Percentiles rank a stretch among this genome's conserved stretches.
Conservation (phyloP, 331 rosid species). For the Cucumis variabilis region DNA sequence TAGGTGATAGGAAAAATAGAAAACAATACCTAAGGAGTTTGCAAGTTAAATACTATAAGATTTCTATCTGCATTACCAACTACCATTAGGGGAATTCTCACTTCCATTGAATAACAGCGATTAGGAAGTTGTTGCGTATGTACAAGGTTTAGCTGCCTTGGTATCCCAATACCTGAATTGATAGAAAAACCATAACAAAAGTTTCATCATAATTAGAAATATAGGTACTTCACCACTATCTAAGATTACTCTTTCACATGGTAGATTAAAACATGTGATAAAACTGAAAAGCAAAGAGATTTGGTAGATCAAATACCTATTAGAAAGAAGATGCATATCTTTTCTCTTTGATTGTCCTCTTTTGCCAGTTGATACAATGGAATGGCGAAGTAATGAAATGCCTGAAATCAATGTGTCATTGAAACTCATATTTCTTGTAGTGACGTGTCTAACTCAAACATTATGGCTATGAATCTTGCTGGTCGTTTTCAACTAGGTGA, state of each 20-base stretch:
- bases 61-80: slow-evolving; percentile 91
- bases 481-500: no score
- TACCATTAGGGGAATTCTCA: slow-evolving; percentile 82
- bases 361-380: no score
- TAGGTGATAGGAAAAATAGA: background rate
- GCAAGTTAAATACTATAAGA: slow-evolving; percentile 87
- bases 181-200: background rate
- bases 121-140: slow-evolving; percentile 92
- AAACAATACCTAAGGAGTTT: slow-evolving; percentile 79
- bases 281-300: no score
- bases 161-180: slow-evolving; percentile 84
- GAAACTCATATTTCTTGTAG: no score
- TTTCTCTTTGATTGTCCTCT: no score
- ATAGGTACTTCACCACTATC: background rate
- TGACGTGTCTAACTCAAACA: no score
- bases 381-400: no score
- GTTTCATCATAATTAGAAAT: background rate
- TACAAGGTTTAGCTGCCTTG: slow-evolving; percentile 92
- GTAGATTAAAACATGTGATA: background rate
- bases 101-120: slow-evolving; percentile 76
- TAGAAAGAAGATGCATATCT: no score
- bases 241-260: background rate
- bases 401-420: no score
- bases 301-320: no score
- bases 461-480: no score